phyloP scores from a whole-genome alignment of 108 stramenopile species.

The Fragilariopsis cylindrus region DNA sequence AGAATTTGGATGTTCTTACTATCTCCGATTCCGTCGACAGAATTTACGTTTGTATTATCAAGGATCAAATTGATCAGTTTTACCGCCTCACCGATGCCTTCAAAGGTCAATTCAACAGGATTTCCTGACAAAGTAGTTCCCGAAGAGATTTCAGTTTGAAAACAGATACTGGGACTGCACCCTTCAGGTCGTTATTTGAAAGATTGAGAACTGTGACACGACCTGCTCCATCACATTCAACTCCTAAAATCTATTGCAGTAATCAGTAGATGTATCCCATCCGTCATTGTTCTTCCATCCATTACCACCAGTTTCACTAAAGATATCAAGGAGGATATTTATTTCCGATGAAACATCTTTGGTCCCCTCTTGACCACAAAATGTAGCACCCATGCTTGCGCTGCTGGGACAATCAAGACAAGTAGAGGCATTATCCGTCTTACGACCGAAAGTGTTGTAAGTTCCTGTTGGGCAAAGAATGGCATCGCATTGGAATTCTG shows the following conservation, averaged over 20 bases:
- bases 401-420: conserved; percentile 30
- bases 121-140: conserved; percentile 55
- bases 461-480: conserved; percentile 75
- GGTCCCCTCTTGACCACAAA: conserved; percentile 38
- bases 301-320: conserved; percentile 25
- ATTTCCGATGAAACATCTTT: conserved; percentile 36
- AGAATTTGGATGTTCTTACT: conserved; percentile 15
- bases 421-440: conserved; percentile 26
- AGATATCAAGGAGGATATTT: conserved; percentile 54
- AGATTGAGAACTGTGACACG: conserved; percentile 48
- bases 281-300: conserved; percentile 25
- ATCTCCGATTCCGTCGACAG: conserved; percentile 26
- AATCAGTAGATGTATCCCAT: conserved; percentile 40
- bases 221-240: conserved; percentile 35
- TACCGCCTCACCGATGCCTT: conserved; percentile 48
- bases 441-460: conserved; percentile 54
- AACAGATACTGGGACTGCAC: conserved; percentile 47
- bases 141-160: conserved; percentile 34
- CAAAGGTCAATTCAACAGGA: conserved; percentile 56
- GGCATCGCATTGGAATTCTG: conserved; percentile 64
- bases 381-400: conserved; percentile 34
- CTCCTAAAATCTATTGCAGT: conserved; percentile 38
- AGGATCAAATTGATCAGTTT: conserved; percentile 23
- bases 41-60: conserved; percentile 12
- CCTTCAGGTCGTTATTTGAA: conserved; percentile 57